Conservation (phyloP, 306 rosid genomes). For the Prunus dulcis region DNA sequence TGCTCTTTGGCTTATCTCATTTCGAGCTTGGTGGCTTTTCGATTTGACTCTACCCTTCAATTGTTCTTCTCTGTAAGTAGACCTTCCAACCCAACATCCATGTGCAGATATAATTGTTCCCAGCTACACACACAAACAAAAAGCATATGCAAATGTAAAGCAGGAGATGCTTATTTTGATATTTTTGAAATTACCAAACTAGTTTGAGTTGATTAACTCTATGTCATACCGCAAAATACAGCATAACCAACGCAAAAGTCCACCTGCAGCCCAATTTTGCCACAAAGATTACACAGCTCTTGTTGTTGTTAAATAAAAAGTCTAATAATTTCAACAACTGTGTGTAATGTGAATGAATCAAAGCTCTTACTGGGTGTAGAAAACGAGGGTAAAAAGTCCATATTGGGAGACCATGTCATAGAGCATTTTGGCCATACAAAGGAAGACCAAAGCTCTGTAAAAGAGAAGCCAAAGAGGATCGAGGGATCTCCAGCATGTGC, state of each 20-base stretch:
- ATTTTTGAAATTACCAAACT: not conserved
- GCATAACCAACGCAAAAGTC: constrained; percentile 61
- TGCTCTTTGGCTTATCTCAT: constrained; percentile 36
- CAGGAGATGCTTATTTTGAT: not conserved
- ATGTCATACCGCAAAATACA: constrained; percentile 61
- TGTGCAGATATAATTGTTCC: constrained; percentile 53
- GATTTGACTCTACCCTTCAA: constrained; percentile 31
- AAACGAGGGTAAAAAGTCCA: constrained; percentile 12
- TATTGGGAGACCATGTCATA: constrained; percentile 5
- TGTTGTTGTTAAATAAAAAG: no score
- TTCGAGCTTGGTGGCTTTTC: constrained; percentile 29
- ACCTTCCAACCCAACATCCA: constrained; percentile 49
- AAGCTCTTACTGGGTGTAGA: constrained; percentile 32
- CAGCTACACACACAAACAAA: constrained; percentile 34
- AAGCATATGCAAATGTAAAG: not conserved
- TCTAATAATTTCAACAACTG: not conserved
- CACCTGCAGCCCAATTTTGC: constrained; percentile 43
- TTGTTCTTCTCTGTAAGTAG: constrained; percentile 22
- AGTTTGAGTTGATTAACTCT: not conserved
- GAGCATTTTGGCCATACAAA: constrained; percentile 24
- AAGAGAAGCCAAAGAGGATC: constrained; percentile 35
- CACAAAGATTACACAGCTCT: no score
- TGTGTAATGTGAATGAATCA: not conserved
- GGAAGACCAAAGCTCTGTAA: constrained; percentile 23
- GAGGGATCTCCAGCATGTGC: constrained; percentile 27